Evolutionary conservation across 495 filamentous ascomycete genomes (phyloP).

Genomic region (Aspergillus mulundensis): DNA sequence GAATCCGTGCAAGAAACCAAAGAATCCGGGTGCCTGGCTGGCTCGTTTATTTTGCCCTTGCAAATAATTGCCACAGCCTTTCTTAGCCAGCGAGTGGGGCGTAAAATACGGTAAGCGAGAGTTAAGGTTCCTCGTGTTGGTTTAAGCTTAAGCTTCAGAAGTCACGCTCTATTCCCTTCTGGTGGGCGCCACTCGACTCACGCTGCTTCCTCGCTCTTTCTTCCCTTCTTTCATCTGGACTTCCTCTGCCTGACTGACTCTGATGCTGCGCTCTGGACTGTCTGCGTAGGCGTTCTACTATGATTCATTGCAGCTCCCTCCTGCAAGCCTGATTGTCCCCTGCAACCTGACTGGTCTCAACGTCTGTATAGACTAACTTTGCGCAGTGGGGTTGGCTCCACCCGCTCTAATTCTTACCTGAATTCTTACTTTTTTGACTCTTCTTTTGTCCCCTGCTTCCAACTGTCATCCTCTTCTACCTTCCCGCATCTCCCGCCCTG

Average conservation of each 20-base stretch:
- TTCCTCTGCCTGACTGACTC: background rate
- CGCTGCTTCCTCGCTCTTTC: constrained; percentile 4
- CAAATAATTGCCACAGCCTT: background rate
- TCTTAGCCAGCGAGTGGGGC: constrained; percentile 2
- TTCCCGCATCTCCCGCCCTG: constrained; percentile 1
- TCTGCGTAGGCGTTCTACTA: background rate
- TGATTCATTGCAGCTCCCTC: background rate
- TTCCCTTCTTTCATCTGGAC: constrained; percentile 4
- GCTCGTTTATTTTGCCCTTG: constrained; percentile 13
- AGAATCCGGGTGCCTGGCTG: background rate
- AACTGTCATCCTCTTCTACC: background rate
- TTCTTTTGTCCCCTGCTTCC: background rate
- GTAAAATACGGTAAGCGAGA: constrained; percentile 31
- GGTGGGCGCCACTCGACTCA: background rate
- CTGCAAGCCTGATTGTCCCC: background rate
- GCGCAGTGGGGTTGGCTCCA: constrained; percentile 13
- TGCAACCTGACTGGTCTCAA: background rate
- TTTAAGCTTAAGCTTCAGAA: constrained; percentile 51
- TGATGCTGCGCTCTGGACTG: background rate
- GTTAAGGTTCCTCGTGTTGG: constrained; percentile 50
- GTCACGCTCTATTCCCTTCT: constrained; percentile 39
- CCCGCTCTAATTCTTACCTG: constrained; percentile 8
- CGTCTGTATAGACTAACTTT: constrained; percentile 1
- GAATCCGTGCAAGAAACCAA: background rate
- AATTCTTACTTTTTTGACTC: constrained; percentile 1